Conservation (phyloP, 208 protist genomes). For the Endotrypanum monterogeii region DNA sequence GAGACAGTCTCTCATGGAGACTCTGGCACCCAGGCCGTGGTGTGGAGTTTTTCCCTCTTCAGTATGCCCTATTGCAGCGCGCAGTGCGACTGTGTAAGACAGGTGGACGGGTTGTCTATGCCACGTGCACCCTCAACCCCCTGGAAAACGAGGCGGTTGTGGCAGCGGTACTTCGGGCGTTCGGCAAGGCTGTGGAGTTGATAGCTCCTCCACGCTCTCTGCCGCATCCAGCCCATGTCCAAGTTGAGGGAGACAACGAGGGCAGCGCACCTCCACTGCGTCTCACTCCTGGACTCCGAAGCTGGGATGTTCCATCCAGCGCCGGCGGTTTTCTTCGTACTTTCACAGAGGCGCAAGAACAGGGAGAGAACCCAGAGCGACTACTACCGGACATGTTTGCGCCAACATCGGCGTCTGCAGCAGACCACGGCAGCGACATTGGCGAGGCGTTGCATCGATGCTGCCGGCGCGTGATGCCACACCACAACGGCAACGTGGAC, state of each 20-base stretch:
- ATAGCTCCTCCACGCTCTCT: constrained; percentile 31
- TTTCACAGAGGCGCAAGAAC: constrained; percentile 38
- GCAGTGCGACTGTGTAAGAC: constrained; percentile 62
- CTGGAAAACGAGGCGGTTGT: constrained; percentile 97
- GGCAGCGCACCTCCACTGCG: constrained; percentile 13
- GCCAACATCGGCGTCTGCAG: background rate
- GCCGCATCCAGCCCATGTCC: background rate
- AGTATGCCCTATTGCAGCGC: constrained; percentile 75
- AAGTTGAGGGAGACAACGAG: background rate
- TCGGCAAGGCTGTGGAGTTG: constrained; percentile 43
- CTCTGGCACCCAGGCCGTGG: constrained; percentile 80
- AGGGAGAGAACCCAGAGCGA: constrained; percentile 22
- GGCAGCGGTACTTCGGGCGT: constrained; percentile 61
- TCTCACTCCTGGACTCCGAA: constrained; percentile 42
- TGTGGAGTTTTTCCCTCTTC: constrained; percentile 64
- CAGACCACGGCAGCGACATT: constrained; percentile 4
- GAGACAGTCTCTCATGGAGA: constrained; percentile 71
- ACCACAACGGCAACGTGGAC: constrained; percentile 61
- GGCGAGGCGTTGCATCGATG: constrained; percentile 32
- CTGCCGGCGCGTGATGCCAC: constrained; percentile 73
- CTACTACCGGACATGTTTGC: constrained; percentile 48
- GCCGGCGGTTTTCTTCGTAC: constrained; percentile 57
- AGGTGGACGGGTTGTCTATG: constrained; percentile 93
- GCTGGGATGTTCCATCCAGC: constrained; percentile 68
- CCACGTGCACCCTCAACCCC: constrained; percentile 97